phyloP scores from a whole-genome alignment of 192 early-diverging fungal genomes.

The Coemansia sp. region DNA sequence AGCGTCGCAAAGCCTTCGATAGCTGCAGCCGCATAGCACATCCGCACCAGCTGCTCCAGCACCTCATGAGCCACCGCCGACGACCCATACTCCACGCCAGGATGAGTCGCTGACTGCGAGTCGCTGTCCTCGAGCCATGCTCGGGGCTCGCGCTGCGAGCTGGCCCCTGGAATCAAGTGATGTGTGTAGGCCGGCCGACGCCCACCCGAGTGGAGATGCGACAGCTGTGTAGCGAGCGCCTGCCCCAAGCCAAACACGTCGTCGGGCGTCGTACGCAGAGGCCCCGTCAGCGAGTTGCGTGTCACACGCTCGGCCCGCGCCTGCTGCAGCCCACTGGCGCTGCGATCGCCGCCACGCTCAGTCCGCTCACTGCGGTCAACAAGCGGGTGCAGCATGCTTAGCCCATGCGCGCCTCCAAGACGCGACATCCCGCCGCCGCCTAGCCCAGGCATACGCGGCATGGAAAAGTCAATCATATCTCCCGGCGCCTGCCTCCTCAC shows the following conservation, averaged over 20 bases:
- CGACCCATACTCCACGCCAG: neutral
- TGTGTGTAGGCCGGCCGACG: constrained; percentile 44
- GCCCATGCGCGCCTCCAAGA: constrained; percentile 11
- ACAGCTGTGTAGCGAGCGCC: constrained; percentile 38
- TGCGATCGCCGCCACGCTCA: constrained; percentile 14
- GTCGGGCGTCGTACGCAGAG: constrained; percentile 29
- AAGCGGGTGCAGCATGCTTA: constrained; percentile 47
- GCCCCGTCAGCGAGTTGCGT: constrained; percentile 30
- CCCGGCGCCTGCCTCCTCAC: constrained; percentile 18
- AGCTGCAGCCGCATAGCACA: constrained; percentile 43
- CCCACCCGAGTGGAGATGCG: constrained; percentile 31
- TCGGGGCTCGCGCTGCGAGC: constrained; percentile 13
- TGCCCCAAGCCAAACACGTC: constrained; percentile 48
- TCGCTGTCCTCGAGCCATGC: neutral
- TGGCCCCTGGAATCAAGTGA: constrained; percentile 24
- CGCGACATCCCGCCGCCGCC: constrained; percentile 14
- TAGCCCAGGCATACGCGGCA: constrained; percentile 32
- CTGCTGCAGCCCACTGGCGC: constrained; percentile 30
- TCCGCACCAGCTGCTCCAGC: constrained; percentile 39
- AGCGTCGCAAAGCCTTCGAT: constrained; percentile 73
- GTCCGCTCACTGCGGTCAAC: constrained; percentile 22
- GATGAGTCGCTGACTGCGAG: neutral
- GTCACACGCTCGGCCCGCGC: constrained; percentile 49
- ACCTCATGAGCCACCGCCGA: constrained; percentile 17
- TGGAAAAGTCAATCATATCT: constrained; percentile 17